Evolutionary conservation across 192 early-diverging fungal genomes (phyloP), one percentile per base, ranked within the genome.

Genomic region (Linnemannia hyalina): DNA sequence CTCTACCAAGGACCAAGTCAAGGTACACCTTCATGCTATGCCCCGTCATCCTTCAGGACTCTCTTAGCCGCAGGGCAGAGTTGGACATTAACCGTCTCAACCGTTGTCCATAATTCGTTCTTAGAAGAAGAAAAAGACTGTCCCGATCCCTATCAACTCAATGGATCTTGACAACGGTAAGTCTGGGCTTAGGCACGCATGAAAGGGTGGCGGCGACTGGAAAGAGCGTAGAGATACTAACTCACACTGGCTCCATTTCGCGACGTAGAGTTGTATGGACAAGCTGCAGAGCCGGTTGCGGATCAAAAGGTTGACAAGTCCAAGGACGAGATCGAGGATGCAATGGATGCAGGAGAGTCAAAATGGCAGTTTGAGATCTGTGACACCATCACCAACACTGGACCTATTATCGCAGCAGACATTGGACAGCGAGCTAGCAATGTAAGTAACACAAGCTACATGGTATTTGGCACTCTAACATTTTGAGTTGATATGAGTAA

Each of bases 381-480:
- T 73, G 97, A 98, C 85, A 92, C 93, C 15, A 82, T 99, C 1
- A 77, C 94, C 22, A 94, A 95, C 76, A 94, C 94, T 0, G 97
- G 97, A 5, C 94, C 97, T 9, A 93, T 97, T 57, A 88, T 91
- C 2, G 94, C 92, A 76, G 92, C 96, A 88, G 94, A 93, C 13
- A 89, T 96, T 38, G 97, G 97, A 23, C 91, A 91, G 70, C 90
- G 92, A 0, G 89, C 90, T 49, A 91, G 84, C 79, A 80, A 80
- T 74, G 74, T 74, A 74, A 74, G 36, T 42, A 38, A 23, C 52
- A 16, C 26, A 6, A 5, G 23, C 16, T 60, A 18, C 4, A 60
- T 36, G 23, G 20, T 60, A 10, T 23, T 60, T 52, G 52, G 13
- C 10, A 23, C 10, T 40, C 36, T 36, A 23, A 23, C 22, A 7